phyloP scores from a whole-genome alignment of 2,329 filamentous ascomycete species.

The Penicillium expansum region DNA sequence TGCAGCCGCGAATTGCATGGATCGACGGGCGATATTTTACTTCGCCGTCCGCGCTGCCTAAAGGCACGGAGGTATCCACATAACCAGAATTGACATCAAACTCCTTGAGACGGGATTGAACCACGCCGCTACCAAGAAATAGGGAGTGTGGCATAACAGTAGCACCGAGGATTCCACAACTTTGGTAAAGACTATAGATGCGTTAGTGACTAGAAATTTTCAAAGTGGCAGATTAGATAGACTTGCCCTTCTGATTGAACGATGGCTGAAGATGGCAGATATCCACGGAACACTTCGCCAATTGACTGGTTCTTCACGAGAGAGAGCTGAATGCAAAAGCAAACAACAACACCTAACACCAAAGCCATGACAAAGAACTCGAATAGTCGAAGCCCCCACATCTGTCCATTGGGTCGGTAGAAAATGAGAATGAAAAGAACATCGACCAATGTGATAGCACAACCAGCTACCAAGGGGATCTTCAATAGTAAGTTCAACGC shows the following conservation, averaged over 20 bases:
- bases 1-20: conserved; percentile 68
- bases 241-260: conserved; percentile 51
- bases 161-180: conserved; percentile 52
- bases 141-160: conserved; percentile 61
- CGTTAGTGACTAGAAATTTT: conserved; percentile 5
- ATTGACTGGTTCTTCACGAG: conserved; percentile 50
- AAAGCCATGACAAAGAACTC: conserved; percentile 55
- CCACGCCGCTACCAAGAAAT: conserved; percentile 56
- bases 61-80: conserved; percentile 28
- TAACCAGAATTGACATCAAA: conserved; percentile 46
- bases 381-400: conserved; percentile 52
- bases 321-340: conserved; percentile 57
- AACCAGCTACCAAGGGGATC: conserved; percentile 55
- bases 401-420: conserved; percentile 52
- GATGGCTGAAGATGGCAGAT: conserved; percentile 54
- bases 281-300: conserved; percentile 55
- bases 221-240: background rate
- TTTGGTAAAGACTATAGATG: conserved; percentile 49
- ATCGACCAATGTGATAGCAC: conserved; percentile 56
- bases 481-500: conserved; percentile 55
- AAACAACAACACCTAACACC: conserved; percentile 56
- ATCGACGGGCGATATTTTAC: conserved; percentile 68
- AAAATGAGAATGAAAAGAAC: conserved; percentile 57
- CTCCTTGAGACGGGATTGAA: conserved; percentile 53
- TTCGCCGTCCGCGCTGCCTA: conserved; percentile 46